Evolutionary conservation across 2,329 filamentous ascomycete species (phyloP).

Genomic region (Sclerotinia glacialis): DNA sequence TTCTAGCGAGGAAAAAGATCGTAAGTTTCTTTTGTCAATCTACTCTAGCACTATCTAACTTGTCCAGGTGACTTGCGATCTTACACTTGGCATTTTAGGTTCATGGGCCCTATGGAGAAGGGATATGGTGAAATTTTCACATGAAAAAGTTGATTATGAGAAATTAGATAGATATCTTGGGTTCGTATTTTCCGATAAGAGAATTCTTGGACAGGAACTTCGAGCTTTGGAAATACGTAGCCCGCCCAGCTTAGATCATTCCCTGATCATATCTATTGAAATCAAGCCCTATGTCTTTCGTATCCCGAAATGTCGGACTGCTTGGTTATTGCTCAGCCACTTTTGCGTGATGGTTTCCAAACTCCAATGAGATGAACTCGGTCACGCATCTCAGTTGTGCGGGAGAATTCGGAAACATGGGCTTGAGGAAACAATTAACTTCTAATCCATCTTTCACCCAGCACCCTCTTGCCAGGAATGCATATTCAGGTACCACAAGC

Average conservation of each 20-base stretch:
- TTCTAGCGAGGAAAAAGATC: constrained; percentile 15
- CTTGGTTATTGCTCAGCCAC: constrained; percentile 12
- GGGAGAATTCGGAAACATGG: constrained; percentile 4
- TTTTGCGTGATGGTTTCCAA: neutral
- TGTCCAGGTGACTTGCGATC: constrained; percentile 16
- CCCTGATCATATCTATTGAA: constrained; percentile 14
- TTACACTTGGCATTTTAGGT: constrained; percentile 10
- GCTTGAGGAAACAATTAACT: constrained; percentile 4
- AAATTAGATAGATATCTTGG: constrained; percentile 1
- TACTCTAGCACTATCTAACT: neutral
- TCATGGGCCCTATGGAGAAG: constrained; percentile 4
- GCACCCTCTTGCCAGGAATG: too few relatives aligned
- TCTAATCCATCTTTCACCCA: neutral
- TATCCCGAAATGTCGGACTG: constrained; percentile 2
- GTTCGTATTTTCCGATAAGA: constrained; percentile 2
- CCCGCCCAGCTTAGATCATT: constrained; percentile 2
- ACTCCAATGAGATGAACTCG: constrained; percentile 8
- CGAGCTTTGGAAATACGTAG: neutral
- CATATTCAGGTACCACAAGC: constrained; percentile 13
- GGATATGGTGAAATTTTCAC: neutral
- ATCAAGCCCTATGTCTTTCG: constrained; percentile 14
- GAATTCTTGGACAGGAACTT: neutral
- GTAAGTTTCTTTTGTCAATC: constrained; percentile 8
- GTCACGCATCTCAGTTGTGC: neutral
- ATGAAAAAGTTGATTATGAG: constrained; percentile 5